Evolutionary conservation across 2,329 filamentous ascomycete genomes (phyloP).

Genomic region (Penicillium nordicum): DNA sequence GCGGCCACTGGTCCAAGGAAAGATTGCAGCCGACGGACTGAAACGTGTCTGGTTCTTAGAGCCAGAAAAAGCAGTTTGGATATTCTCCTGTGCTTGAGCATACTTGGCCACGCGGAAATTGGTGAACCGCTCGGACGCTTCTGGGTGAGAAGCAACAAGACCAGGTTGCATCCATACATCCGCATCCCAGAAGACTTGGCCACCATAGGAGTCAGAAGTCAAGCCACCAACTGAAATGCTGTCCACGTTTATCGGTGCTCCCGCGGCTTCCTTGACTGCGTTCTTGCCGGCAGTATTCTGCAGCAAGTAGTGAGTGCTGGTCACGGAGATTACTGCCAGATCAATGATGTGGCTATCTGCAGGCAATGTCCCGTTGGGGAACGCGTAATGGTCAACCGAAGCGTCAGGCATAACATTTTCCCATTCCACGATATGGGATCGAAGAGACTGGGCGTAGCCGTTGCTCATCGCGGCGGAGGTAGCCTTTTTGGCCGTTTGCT

Average conservation of each 20-base stretch:
- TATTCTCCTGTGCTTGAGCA: constrained; percentile 58
- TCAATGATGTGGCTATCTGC: constrained; percentile 55
- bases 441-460: constrained; percentile 56
- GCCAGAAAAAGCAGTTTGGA: constrained; percentile 52
- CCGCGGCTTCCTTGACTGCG: constrained; percentile 50
- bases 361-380: constrained; percentile 58
- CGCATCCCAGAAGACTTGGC: constrained; percentile 64
- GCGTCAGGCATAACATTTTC: constrained; percentile 56
- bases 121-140: constrained; percentile 60
- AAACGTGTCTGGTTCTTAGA: constrained; percentile 61
- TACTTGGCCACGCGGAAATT: constrained; percentile 61
- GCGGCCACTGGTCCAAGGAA: constrained; percentile 65
- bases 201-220: constrained; percentile 64
- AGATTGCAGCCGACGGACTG: constrained; percentile 58
- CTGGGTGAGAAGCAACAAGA: constrained; percentile 60
- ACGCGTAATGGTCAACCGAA: constrained; percentile 61
- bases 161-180: constrained; percentile 68
- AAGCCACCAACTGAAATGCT: constrained; percentile 68
- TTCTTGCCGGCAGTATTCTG: constrained; percentile 53
- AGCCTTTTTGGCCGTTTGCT: constrained; percentile 54
- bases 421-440: constrained; percentile 62
- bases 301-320: constrained; percentile 48
- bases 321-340: constrained; percentile 47
- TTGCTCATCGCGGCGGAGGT: constrained; percentile 48
- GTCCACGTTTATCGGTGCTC: constrained; percentile 55